A percentile compares a stretch with the other conserved stretches of the same genome.
These are phyloP conservation scores for Cladophialophora carrionii DNA, from an alignment of 2,329 filamentous ascomycete species.

Conservation along the genomic window DNA sequence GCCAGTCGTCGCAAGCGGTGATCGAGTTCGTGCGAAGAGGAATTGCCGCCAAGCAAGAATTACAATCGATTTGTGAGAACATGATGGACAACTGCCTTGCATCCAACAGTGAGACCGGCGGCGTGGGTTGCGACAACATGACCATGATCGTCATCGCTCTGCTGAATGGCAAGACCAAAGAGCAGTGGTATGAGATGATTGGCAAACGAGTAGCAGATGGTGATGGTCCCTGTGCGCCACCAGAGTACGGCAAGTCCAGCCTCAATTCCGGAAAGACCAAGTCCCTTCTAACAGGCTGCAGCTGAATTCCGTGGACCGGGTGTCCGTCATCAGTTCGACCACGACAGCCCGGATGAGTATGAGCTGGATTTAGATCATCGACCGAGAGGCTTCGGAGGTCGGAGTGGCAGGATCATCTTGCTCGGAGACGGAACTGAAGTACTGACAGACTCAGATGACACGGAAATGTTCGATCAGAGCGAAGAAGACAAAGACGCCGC, in stretches of 20 bases:
- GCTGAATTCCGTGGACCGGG: constrained; percentile 84
- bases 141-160: constrained; percentile 92
- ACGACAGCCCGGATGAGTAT: constrained; percentile 66
- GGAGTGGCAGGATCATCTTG: constrained; percentile 83
- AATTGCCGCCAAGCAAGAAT: constrained; percentile 92
- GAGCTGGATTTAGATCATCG: constrained; percentile 54
- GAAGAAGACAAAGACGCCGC: constrained; percentile 82
- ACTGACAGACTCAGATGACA: constrained; percentile 82
- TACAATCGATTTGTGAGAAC: constrained; percentile 96
- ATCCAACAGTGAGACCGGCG: constrained; percentile 95
- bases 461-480: constrained; percentile 91
- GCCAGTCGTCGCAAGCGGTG: constrained; percentile 96
- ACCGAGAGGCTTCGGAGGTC: constrained; percentile 72
- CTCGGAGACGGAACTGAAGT: constrained; percentile 94
- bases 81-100: constrained; percentile 99
- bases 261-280: constrained; percentile 47
- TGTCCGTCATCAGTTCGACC: constrained; percentile 77
- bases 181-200: constrained; percentile 98
- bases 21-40: constrained; percentile 95
- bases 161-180: constrained; percentile 87
- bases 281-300: constrained; percentile 53
- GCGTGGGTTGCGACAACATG: constrained; percentile 99
- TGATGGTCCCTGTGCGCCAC: constrained; percentile 96
- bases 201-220: constrained; percentile 91
- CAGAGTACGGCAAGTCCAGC: constrained; percentile 92